Conservation (phyloP, 108 stramenopile species). For the Skeletonema costatum region DNA sequence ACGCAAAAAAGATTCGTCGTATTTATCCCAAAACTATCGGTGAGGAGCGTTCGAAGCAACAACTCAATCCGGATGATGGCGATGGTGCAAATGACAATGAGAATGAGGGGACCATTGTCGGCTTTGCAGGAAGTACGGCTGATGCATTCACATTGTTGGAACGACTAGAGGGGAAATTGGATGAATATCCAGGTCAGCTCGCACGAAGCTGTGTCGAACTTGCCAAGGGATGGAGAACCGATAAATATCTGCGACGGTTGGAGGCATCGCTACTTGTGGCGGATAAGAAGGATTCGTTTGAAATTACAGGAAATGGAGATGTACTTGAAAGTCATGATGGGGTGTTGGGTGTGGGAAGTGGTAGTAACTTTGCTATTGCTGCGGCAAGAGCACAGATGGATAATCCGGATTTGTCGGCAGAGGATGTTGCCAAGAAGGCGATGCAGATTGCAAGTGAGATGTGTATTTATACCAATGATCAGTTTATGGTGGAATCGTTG, state of each 20-base stretch:
- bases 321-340: constrained; percentile 95
- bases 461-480: constrained; percentile 96
- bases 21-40: constrained; percentile 60
- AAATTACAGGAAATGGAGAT: constrained; percentile 97
- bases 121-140: constrained; percentile 97
- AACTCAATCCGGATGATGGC: background rate
- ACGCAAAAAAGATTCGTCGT: constrained; percentile 92
- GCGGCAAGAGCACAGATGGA: constrained; percentile 94
- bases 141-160: constrained; percentile 98
- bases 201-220: constrained; percentile 93
- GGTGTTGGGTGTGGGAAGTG: constrained; percentile 90
- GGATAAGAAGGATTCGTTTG: constrained; percentile 81
- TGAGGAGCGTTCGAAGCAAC: background rate
- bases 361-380: constrained; percentile 85
- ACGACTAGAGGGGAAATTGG: constrained; percentile 94
- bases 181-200: constrained; percentile 95
- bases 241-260: constrained; percentile 94
- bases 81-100: constrained; percentile 8
- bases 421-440: constrained; percentile 89
- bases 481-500: constrained; percentile 77
- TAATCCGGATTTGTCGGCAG: constrained; percentile 82
- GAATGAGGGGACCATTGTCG: constrained; percentile 83
- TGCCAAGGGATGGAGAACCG: constrained; percentile 98
- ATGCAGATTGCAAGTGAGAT: constrained; percentile 96
- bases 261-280: constrained; percentile 93